Evolutionary conservation across 129 eudicot genomes (phyloP).

Genomic region (Scalesia atractyloides): DNA sequence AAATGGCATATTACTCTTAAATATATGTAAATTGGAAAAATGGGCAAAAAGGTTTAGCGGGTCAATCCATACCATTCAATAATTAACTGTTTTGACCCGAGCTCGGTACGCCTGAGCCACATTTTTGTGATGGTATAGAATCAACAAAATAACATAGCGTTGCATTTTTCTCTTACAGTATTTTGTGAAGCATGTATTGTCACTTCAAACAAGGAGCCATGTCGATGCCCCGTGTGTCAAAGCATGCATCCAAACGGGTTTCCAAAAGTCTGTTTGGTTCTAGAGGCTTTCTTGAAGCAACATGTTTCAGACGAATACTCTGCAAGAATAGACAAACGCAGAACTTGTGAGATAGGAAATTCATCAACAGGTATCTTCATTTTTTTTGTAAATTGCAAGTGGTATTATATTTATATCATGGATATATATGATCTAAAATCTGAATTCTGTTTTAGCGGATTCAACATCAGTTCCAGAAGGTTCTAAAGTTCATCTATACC

Average conservation of each 20-base stretch:
- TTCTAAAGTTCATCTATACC: slow-evolving; percentile 24
- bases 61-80: not conserved
- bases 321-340: slow-evolving; percentile 27
- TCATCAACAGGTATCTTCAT: slow-evolving; percentile 35
- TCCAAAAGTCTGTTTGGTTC: slow-evolving; percentile 55
- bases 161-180: slow-evolving; percentile 37
- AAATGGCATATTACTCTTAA: not conserved
- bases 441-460: slow-evolving; percentile 10
- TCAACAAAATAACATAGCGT: not conserved
- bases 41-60: not conserved
- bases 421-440: not conserved
- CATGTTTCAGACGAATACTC: slow-evolving; percentile 53
- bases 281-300: slow-evolving; percentile 54
- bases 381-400: not conserved
- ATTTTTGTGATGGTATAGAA: not conserved
- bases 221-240: slow-evolving; percentile 53
- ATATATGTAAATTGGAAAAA: not conserved
- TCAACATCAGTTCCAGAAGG: slow-evolving; percentile 25
- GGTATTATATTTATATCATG: not conserved
- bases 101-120: not conserved
- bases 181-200: slow-evolving; percentile 55
- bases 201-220: slow-evolving; percentile 29
- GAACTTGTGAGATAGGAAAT: slow-evolving; percentile 17
- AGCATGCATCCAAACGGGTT: slow-evolving; percentile 57
- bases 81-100: not conserved